phyloP scores from a whole-genome alignment of 2,329 filamentous ascomycete genomes.

The Fusarium brevicatenulatum region DNA sequence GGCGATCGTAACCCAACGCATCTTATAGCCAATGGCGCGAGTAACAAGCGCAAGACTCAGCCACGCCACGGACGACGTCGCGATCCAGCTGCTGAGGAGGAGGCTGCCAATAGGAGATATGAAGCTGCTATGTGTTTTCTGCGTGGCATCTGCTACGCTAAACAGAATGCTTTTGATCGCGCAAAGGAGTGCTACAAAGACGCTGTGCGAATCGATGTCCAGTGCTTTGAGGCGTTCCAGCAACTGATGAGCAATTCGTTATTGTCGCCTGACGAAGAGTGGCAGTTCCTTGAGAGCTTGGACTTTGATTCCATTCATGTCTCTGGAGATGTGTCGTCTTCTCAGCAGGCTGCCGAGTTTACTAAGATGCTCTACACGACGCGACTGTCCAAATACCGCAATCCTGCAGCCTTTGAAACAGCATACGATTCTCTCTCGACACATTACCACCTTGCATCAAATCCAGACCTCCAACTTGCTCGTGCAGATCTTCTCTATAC shows the following conservation, averaged over 20 bases:
- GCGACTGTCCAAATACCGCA: constrained; percentile 92
- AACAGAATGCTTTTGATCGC: constrained; percentile 95
- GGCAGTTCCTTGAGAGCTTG: constrained; percentile 86
- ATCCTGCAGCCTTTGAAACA: constrained; percentile 81
- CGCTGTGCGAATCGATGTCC: constrained; percentile 94
- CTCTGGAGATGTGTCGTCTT: constrained; percentile 70
- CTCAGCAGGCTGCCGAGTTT: constrained; percentile 91
- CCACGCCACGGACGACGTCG: constrained; percentile 48
- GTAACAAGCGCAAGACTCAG: constrained; percentile 53
- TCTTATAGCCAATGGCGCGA: constrained; percentile 70
- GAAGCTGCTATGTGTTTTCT: constrained; percentile 98
- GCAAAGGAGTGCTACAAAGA: constrained; percentile 99
- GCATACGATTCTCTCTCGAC: constrained; percentile 92
- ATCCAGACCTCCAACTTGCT: constrained; percentile 90
- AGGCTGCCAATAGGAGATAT: constrained; percentile 80
- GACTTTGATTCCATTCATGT: constrained; percentile 87
- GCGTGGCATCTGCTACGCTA: constrained; percentile 91
- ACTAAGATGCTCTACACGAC: constrained; percentile 97
- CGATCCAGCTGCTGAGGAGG: constrained; percentile 64
- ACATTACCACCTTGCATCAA: constrained; percentile 87
- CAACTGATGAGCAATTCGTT: constrained; percentile 97
- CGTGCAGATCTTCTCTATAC: constrained; percentile 93
- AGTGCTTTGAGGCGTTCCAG: constrained; percentile 98
- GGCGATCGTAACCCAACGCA: constrained; percentile 96
- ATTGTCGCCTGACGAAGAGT: constrained; percentile 88